Conservation (phyloP, 352 stramenopile genomes). For the Phytophthora pseudosyringae region DNA sequence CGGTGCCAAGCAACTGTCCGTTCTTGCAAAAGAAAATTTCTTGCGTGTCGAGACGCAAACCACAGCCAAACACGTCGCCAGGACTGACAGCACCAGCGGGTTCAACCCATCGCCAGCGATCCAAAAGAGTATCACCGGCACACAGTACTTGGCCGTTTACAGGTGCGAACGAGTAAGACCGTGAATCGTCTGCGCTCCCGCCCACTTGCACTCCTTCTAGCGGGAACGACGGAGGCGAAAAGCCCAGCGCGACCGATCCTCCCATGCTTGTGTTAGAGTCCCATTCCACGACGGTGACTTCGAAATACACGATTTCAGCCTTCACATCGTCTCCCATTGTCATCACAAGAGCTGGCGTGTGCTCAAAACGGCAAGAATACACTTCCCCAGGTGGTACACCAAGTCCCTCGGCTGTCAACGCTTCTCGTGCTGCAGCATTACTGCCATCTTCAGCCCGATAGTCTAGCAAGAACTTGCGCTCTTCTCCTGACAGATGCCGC, state of each 20-base stretch:
- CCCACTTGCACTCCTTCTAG: slow-evolving; percentile 75
- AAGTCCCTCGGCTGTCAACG: slow-evolving; percentile 28
- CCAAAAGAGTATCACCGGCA: slow-evolving; percentile 48
- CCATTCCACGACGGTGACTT: slow-evolving; percentile 80
- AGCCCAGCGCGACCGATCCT: slow-evolving; percentile 59
- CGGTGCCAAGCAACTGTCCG: slow-evolving; percentile 74
- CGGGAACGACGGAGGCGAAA: slow-evolving; percentile 70
- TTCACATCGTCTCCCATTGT: slow-evolving; percentile 74
- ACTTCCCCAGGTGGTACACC: slow-evolving; percentile 28
- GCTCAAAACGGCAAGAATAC: slow-evolving; percentile 84
- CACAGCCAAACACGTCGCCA: slow-evolving; percentile 83
- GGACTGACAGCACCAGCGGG: slow-evolving; percentile 42
- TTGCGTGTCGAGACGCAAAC: slow-evolving; percentile 77
- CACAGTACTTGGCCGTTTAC: slow-evolving; percentile 73
- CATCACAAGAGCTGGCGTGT: slow-evolving; percentile 76
- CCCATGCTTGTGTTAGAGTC: slow-evolving; percentile 28
- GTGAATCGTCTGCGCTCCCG: slow-evolving; percentile 35
- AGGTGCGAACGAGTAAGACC: slow-evolving; percentile 77
- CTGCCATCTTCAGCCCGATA: slow-evolving; percentile 56
- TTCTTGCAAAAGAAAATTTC: slow-evolving; percentile 91
- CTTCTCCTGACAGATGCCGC: slow-evolving; percentile 74
- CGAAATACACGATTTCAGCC: slow-evolving; percentile 84
- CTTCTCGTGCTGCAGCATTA: slow-evolving; percentile 20
- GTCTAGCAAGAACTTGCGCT: slow-evolving; percentile 79
- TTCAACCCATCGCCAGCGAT: slow-evolving; percentile 83